Conservation (phyloP, 2,329 filamentous ascomycete genomes). For the Beauveria australis region DNA sequence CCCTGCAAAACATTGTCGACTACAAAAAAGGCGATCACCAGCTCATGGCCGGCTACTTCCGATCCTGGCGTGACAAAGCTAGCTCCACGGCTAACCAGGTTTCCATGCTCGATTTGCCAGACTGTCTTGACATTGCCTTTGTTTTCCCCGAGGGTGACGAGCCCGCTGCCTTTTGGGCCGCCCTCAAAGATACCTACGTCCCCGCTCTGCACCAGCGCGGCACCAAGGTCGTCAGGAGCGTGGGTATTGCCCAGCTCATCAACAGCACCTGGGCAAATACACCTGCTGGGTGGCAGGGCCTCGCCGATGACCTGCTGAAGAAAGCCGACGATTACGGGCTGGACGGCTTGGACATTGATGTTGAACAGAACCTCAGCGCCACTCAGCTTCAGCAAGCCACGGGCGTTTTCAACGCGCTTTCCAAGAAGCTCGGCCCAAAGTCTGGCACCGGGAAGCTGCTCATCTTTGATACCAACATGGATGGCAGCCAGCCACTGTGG, state of each 20-base stretch:
- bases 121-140: conserved; percentile 11
- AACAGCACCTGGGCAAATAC: neutral
- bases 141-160: conserved; percentile 7
- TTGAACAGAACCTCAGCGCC: neutral
- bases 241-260: conserved; percentile 1
- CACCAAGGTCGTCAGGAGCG: conserved; percentile 4
- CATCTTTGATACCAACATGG: conserved; percentile 9
- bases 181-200: neutral
- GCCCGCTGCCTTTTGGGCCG: neutral
- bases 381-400: conserved; percentile 4
- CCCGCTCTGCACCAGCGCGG: conserved; percentile 1
- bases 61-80: conserved; percentile 1
- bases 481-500: conserved; percentile 6
- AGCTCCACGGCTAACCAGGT: neutral
- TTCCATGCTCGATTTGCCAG: conserved; percentile 7
- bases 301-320: neutral
- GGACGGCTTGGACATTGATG: conserved; percentile 10
- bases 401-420: conserved; percentile 8
- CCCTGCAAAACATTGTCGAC: conserved; percentile 4
- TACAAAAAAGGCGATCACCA: conserved; percentile 9
- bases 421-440: conserved; percentile 9
- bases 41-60: conserved; percentile 10
- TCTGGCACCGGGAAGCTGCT: conserved; percentile 8
- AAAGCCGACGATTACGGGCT: neutral
- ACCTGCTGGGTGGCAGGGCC: neutral